These are phyloP conservation scores for Rhizopus sp. DNA, from an alignment of 371 early-diverging fungal species.

Conservation along the genomic window DNA sequence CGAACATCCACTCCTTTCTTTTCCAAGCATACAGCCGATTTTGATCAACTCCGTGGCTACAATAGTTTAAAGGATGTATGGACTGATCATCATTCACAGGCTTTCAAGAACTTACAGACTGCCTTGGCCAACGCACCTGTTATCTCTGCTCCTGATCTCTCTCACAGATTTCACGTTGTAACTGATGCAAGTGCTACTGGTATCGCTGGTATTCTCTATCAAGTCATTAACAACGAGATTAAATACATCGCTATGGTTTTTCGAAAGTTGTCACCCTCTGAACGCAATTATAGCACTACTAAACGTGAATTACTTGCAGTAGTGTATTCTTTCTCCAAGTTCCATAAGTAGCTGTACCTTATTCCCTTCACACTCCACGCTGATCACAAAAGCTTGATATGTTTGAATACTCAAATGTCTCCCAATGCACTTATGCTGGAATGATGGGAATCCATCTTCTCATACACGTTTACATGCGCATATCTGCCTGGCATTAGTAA, in stretches of 20 bases:
- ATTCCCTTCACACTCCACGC: slow-evolving; percentile 8
- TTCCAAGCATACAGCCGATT: slow-evolving; percentile 11
- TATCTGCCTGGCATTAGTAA: slow-evolving; percentile 18
- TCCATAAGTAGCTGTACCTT: slow-evolving; percentile 28
- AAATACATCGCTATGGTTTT: slow-evolving; percentile 9
- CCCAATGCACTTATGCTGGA: slow-evolving; percentile 12
- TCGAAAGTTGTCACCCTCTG: slow-evolving; percentile 3
- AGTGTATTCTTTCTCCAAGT: slow-evolving; percentile 16
- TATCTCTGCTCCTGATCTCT: slow-evolving; percentile 7
- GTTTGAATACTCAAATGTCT: slow-evolving; percentile 16
- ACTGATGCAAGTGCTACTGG: slow-evolving; percentile 10
- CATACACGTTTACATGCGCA: slow-evolving; percentile 8
- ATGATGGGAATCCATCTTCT: slow-evolving; percentile 21
- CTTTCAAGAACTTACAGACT: neutral
- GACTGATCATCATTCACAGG: slow-evolving; percentile 5
- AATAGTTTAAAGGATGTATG: neutral
- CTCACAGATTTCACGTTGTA: neutral
- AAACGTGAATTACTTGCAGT: slow-evolving; percentile 16
- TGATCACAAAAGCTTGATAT: slow-evolving; percentile 21
- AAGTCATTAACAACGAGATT: neutral
- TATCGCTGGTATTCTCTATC: slow-evolving; percentile 3
- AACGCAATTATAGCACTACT: slow-evolving; percentile 3
- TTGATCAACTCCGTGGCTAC: slow-evolving; percentile 21
- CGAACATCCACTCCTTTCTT: slow-evolving; percentile 15
- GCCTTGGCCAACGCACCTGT: no score